phyloP scores from a whole-genome alignment of 345 rosid genomes.

The Lepidium aucheri region DNA sequence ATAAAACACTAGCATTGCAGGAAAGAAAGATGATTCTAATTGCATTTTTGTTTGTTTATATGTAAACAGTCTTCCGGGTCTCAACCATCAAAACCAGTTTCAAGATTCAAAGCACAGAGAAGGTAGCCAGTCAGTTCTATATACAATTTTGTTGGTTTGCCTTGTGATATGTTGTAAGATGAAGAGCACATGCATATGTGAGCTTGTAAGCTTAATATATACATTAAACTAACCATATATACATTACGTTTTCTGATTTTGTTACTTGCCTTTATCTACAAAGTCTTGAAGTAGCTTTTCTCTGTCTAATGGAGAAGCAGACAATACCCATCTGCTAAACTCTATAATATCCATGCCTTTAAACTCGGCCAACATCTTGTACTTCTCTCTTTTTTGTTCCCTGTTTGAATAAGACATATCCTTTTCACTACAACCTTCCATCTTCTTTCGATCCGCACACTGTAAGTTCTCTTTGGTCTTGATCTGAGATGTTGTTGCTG shows the following conservation, averaged over 20 bases:
- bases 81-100: conserved; percentile 62
- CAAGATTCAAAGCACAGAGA: conserved; percentile 78
- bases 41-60: background rate
- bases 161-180: background rate
- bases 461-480: conserved; percentile 4
- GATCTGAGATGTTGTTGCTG: conserved; percentile 3
- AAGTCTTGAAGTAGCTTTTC: conserved; percentile 43
- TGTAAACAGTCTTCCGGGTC: conserved; percentile 38
- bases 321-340: conserved; percentile 73
- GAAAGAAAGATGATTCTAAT: background rate
- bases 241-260: background rate
- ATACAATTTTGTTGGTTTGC: background rate
- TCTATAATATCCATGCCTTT: conserved; percentile 58
- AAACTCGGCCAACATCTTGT: conserved; percentile 45
- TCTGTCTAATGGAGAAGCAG: conserved; percentile 42
- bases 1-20: background rate
- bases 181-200: conserved; percentile 1
- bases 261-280: conserved; percentile 9
- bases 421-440: conserved; percentile 8
- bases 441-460: conserved; percentile 5
- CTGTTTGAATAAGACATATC: conserved; percentile 16
- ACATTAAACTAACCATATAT: background rate
- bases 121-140: conserved; percentile 27
- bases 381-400: conserved; percentile 42
- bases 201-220: conserved; percentile 1